phyloP scores from a whole-genome alignment of 306 rosid genomes.

The Glycine soja region DNA sequence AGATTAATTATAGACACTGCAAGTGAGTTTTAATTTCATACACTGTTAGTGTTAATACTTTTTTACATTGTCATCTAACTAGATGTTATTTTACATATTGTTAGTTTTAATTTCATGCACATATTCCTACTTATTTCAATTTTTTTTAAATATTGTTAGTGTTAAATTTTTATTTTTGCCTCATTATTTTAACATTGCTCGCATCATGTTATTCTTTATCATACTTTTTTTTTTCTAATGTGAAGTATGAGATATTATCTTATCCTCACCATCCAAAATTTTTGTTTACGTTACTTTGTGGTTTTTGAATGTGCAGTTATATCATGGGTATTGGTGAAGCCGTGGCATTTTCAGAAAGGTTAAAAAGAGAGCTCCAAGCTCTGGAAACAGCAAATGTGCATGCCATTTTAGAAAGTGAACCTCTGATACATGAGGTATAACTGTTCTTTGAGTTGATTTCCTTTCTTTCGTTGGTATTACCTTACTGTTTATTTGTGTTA shows the following conservation, averaged over 20 bases:
- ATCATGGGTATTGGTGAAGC: conserved; percentile 98
- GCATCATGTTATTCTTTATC: neutral
- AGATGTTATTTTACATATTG: neutral
- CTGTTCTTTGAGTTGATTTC: conserved; percentile 36
- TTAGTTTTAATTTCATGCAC: no score
- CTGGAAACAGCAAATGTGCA: conserved; percentile 99
- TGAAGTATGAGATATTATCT: neutral
- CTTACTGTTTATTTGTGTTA: conserved; percentile 34
- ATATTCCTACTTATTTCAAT: neutral
- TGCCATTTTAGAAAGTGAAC: conserved; percentile 95
- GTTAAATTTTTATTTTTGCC: neutral
- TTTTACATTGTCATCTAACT: neutral
- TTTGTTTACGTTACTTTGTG: neutral
- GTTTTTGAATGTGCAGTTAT: conserved; percentile 71
- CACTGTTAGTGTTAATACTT: neutral
- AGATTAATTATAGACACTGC: no score
- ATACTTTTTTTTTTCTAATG: neutral
- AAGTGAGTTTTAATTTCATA: neutral
- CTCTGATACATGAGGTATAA: conserved; percentile 84
- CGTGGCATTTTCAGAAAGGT: conserved; percentile 93
- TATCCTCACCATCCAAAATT: neutral
- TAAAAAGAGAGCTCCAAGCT: conserved; percentile 96
- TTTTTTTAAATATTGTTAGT: neutral
- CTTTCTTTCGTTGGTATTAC: conserved; percentile 40
- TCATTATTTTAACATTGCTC: neutral